These are phyloP conservation scores for Elymus sibiricus DNA, from an alignment of 176 grass and related monocot genomes.

Conservation along the genomic window DNA sequence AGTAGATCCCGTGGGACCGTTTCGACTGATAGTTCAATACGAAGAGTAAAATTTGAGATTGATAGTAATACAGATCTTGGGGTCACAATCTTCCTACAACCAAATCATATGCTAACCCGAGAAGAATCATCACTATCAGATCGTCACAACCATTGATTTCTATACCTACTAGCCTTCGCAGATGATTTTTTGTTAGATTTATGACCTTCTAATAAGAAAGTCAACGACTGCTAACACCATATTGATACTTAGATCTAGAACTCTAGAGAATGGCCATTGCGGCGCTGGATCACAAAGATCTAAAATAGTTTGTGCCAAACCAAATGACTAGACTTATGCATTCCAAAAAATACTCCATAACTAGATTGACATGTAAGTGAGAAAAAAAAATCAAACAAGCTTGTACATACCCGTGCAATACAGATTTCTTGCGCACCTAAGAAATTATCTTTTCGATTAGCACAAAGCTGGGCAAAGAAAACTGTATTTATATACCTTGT, in stretches of 20 bases:
- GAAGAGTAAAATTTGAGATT: neutral
- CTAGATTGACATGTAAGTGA: neutral
- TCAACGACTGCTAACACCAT: neutral
- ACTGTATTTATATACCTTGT: neutral
- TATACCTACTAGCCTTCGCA: neutral
- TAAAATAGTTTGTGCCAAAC: neutral
- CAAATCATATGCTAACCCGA: neutral
- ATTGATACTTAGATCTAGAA: neutral
- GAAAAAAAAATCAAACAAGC: neutral
- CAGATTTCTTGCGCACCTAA: neutral
- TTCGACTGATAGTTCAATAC: neutral
- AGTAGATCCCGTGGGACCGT: neutral
- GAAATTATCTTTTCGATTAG: neutral
- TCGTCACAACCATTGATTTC: neutral
- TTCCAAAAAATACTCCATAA: neutral
- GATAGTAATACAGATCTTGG: neutral
- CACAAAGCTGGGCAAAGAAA: neutral
- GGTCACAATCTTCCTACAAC: neutral
- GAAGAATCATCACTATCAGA: neutral
- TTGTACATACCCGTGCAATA: neutral
- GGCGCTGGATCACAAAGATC: neutral
- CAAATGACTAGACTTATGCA: too few species aligned
- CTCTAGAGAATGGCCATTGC: neutral
- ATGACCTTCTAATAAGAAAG: neutral
- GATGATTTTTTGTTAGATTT: neutral